Conservation (phyloP, 495 filamentous ascomycete species). For the Tuber indicum region DNA sequence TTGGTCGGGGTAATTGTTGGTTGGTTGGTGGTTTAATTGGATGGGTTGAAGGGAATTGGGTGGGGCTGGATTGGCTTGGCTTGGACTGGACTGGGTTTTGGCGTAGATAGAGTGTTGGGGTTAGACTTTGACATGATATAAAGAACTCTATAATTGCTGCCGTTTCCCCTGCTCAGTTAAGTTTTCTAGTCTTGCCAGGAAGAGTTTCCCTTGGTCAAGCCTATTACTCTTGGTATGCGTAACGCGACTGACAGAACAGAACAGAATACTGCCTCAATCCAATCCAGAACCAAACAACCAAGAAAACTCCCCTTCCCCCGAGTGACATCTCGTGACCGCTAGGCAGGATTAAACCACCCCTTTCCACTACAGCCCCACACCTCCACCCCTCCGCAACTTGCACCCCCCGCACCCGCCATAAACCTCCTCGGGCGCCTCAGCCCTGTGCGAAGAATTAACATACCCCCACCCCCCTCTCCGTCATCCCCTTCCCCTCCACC, state of each 20-base stretch:
- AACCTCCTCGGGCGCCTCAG: no score
- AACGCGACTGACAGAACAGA: not conserved
- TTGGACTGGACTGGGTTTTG: not conserved
- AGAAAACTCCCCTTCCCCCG: not conserved
- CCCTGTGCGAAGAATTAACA: no score
- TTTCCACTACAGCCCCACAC: not conserved
- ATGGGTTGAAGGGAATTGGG: not conserved
- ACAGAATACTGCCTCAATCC: not conserved
- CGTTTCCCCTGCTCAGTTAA: not conserved
- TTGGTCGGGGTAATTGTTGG: not conserved
- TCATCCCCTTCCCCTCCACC: no score
- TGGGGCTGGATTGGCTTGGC: not conserved
- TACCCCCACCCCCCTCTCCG: no score
- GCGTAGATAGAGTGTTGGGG: not conserved
- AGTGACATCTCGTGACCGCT: not conserved
- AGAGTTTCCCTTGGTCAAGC: not conserved
- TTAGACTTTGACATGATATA: conserved; percentile 1
- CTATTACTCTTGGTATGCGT: not conserved
- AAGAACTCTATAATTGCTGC: not conserved
- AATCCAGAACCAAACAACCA: not conserved
- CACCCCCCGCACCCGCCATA: no score
- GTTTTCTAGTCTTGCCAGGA: not conserved
- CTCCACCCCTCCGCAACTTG: no score
- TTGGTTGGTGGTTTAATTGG: not conserved
- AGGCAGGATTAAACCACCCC: not conserved